These are phyloP conservation scores for Termitomyces sp. DNA, from an alignment of 768 basidiomycete genomes.

Conservation along the genomic window DNA sequence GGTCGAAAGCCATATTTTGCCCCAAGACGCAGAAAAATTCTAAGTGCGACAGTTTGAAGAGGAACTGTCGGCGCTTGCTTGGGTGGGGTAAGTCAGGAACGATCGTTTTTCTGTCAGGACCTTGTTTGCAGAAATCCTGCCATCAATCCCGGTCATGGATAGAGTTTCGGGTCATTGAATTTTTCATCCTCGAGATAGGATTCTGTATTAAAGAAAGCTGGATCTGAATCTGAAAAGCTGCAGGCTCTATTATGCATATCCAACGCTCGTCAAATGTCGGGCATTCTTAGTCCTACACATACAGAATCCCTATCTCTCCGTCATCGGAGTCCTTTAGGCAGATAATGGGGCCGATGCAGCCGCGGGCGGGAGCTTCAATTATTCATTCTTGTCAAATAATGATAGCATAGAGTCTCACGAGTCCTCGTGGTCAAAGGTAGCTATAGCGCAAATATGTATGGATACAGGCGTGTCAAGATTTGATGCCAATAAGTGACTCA, in stretches of 20 bases:
- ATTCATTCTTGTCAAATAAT: neutral
- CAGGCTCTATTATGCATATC: neutral
- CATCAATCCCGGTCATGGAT: neutral
- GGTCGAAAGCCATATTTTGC: neutral
- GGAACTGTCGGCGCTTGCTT: neutral
- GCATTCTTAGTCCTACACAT: neutral
- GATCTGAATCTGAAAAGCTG: neutral
- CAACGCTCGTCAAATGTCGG: neutral
- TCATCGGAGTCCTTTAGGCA: neutral
- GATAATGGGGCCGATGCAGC: neutral
- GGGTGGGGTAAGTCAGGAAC: neutral
- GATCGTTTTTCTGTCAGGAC: neutral
- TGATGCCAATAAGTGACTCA: neutral
- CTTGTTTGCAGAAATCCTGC: neutral
- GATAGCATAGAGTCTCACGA: neutral
- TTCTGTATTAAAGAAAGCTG: neutral
- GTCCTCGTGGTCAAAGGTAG: neutral
- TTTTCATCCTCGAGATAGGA: neutral
- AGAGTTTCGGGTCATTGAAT: neutral
- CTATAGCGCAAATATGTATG: too few species aligned
- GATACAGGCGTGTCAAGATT: too few species aligned
- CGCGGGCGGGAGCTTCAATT: neutral
- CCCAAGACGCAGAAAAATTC: neutral
- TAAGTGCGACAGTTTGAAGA: neutral
- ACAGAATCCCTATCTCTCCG: neutral